Percentiles rank a stretch among this genome's conserved stretches.
phyloP scores from a whole-genome alignment of 495 filamentous ascomycete genomes.

The Margaritispora aquatica region DNA sequence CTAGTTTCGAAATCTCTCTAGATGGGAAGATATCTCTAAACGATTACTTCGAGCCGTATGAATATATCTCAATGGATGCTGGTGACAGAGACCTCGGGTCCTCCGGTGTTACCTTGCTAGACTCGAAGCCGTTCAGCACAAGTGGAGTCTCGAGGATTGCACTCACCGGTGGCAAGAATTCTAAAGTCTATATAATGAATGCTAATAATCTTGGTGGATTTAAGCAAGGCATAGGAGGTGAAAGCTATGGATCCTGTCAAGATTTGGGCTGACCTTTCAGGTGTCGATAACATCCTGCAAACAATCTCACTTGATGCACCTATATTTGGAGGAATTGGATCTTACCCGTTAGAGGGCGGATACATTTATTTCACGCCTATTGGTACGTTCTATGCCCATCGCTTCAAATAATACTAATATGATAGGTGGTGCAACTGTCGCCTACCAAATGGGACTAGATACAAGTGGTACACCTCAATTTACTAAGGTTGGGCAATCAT shows the following conservation, averaged over 20 bases:
- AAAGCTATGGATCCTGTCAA: not conserved
- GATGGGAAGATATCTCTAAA: slow-evolving; percentile 28
- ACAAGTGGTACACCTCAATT: slow-evolving; percentile 31
- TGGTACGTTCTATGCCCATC: not conserved
- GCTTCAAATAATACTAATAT: not conserved
- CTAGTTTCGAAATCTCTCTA: slow-evolving; percentile 27
- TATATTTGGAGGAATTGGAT: slow-evolving; percentile 40
- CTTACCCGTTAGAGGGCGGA: slow-evolving; percentile 41
- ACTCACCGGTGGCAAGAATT: slow-evolving; percentile 38
- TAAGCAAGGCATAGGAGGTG: slow-evolving; percentile 30
- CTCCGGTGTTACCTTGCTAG: slow-evolving; percentile 32
- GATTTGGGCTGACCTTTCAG: not conserved
- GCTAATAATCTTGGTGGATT: slow-evolving; percentile 42
- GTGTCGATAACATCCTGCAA: slow-evolving; percentile 37
- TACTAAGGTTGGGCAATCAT: slow-evolving; percentile 28
- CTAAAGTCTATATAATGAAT: slow-evolving; percentile 41
- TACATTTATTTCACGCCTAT: slow-evolving; percentile 40
- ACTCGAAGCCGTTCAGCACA: slow-evolving; percentile 32
- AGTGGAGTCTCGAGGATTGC: slow-evolving; percentile 32
- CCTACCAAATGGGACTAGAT: slow-evolving; percentile 33
- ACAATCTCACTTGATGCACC: slow-evolving; percentile 31
- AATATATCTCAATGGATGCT: slow-evolving; percentile 35
- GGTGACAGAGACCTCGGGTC: slow-evolving; percentile 36
- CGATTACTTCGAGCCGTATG: slow-evolving; percentile 41
- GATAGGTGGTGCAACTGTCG: slow-evolving; percentile 18